These are phyloP conservation scores for Gentiana macrophylla DNA, from an alignment of 257 asterid species.

Conservation along the genomic window DNA sequence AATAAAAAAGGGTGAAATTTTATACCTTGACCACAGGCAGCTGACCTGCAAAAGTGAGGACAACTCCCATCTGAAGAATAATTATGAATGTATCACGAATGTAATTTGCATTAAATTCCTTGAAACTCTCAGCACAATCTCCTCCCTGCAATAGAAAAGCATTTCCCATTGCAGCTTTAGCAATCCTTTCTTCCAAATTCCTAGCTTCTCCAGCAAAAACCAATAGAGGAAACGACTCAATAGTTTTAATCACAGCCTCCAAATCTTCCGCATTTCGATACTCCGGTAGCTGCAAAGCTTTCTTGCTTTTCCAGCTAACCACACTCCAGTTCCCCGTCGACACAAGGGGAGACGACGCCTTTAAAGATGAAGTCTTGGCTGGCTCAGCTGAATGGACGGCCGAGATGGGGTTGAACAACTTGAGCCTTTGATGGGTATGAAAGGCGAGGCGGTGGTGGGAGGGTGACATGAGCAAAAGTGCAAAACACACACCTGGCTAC, in stretches of 20 bases:
- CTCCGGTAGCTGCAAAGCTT: constrained; percentile 71
- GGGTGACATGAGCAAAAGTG: no score
- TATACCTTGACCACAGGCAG: constrained; percentile 72
- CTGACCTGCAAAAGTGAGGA: constrained; percentile 74
- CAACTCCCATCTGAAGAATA: constrained; percentile 68
- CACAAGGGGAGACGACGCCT: constrained; percentile 12
- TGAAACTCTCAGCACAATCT: constrained; percentile 8
- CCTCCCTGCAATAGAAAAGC: constrained; percentile 7
- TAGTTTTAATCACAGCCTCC: constrained; percentile 4
- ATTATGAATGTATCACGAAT: constrained; percentile 6
- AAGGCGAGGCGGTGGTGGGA: constrained; percentile 17
- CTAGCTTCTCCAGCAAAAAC: constrained; percentile 13
- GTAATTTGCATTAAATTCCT: constrained; percentile 2
- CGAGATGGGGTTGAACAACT: constrained; percentile 36
- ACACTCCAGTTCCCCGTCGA: constrained; percentile 31
- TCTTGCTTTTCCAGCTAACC: constrained; percentile 59
- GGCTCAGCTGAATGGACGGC: constrained; percentile 76
- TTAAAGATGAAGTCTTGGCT: constrained; percentile 33
- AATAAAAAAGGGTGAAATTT: no score
- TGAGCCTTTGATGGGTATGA: constrained; percentile 13
- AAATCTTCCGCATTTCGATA: constrained; percentile 55
- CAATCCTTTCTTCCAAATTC: constrained; percentile 8
- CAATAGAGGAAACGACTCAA: constrained; percentile 8
- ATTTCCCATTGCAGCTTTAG: constrained; percentile 7
- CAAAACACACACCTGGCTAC: no score